Evolutionary conservation across 352 stramenopile genomes (phyloP).

Genomic region (Peronospora belbahrii): DNA sequence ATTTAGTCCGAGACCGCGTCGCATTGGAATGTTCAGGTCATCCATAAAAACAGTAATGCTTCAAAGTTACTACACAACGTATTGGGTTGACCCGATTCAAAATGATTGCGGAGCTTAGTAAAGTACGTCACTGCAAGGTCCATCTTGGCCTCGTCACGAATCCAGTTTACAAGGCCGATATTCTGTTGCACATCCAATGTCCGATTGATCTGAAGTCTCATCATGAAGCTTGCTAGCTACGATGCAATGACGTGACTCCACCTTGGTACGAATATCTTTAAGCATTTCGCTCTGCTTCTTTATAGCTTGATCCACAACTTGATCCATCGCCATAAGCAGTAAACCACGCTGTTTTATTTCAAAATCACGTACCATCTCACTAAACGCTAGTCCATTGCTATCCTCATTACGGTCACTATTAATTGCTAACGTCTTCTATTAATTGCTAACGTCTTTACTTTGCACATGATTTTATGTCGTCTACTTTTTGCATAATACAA

Average conservation of each 20-base stretch:
- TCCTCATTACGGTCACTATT: neutral
- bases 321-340: conserved; percentile 25
- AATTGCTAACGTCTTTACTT: neutral
- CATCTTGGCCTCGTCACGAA: conserved; percentile 10
- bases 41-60: conserved; percentile 27
- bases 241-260: conserved; percentile 12
- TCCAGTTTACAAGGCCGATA: conserved; percentile 17
- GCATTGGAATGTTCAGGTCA: conserved; percentile 16
- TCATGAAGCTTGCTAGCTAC: conserved; percentile 10
- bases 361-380: conserved; percentile 21
- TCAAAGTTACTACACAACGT: conserved; percentile 29
- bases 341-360: conserved; percentile 18
- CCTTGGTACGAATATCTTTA: conserved; percentile 10
- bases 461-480: neutral
- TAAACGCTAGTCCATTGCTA: conserved; percentile 1
- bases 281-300: conserved; percentile 29
- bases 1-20: conserved; percentile 13
- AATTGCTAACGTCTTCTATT: conserved; percentile 2
- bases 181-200: conserved; percentile 21
- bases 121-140: conserved; percentile 8
- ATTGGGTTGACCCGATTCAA: conserved; percentile 14
- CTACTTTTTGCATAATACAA: too few species aligned
- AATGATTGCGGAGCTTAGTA: conserved; percentile 9
- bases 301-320: conserved; percentile 19
- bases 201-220: conserved; percentile 8